Evolutionary conservation across 148 eudicot genomes (phyloP), one percentile per base, ranked within the genome.

Genomic region (Heliosperma pusillum): DNA sequence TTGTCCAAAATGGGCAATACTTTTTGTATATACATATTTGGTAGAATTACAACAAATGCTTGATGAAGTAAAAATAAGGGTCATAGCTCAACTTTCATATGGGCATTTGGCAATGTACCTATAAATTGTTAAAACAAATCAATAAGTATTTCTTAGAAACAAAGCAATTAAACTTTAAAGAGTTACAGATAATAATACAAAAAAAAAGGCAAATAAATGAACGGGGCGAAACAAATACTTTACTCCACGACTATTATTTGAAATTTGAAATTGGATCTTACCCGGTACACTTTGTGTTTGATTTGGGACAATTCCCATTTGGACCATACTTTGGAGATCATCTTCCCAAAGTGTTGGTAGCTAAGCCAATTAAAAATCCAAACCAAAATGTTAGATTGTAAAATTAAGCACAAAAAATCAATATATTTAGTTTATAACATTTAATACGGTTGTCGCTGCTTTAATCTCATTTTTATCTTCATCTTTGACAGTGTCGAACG

Each of bases 271-370:
- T 20, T 50, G 11, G 58, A 1, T 66, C 90, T 82, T 71, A 87
- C 90, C 89, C 17, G 78, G 89, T 78, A 84, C 68, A 74, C 70
- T 79, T 72, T 83, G 89, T 19, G 82, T 65, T 73, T 87, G 87
- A 80, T 83, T 87, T 76, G 81, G 91, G 25, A 81, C 83, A 78
- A 83, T 81, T 68, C 87, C 86, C 86, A 82, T 88, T 66, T 86
- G 97, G 71, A 93, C 92, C 82, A 93, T 64, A 76, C 86, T 93
- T 52, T 91, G 90, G 45, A 93, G 92, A 83, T 93, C 97, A 73
- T 89, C 88, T 57, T 86, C 97, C 93, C 92, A 89, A 40, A 86
- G 81, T 60, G 83, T 30, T 7, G 91, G 82, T 26, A 82, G 69
- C 96, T 93, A 80, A 60, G 13, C 66, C 25, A 59, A 11, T 3